Evolutionary conservation across 176 grass and related monocot genomes (phyloP), one percentile per base, ranked within the genome.

Genomic region (Hordeum marinum): DNA sequence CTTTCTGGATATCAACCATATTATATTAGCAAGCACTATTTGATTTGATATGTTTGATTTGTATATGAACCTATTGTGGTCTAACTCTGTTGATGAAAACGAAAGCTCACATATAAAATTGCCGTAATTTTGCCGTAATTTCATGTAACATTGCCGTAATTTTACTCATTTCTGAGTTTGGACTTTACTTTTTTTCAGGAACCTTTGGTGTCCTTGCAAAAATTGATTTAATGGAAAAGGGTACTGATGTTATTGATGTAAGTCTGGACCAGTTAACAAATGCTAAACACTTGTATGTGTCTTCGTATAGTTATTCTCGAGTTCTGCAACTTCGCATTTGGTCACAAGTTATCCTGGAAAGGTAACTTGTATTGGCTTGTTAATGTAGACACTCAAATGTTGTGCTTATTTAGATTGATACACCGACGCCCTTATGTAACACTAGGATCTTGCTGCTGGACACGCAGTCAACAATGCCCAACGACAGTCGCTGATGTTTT

Each of bases 151-250:
- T 78, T 43, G 5, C 64, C 14, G 23, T 11, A n/a, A 21, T 79
- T 37, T 82, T 48, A 37, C 5, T 76, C 50, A 61, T 42, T 52
- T 74, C 4, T 55, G 18, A 50, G 37, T 45, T 66, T 84, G 57
- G 32, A 85, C 52, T 78, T 18, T 29, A 62, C 20, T 85, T 50
- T 54, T 77, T 76, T 90, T 34, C 86, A 95, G 96, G 96, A 61
- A 98, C 96, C 18, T 93, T 98, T 41, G 96, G 93, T 78, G 96
- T 95, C 50, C 93, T 98, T 11, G 94, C 93, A 63, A 95, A 95
- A 89, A 98, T 98, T 54, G 93, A 98, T 94, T 88, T 98, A 62
- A 95, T 98, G 96, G 96, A 98, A 84, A 98, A 98, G 91, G 96
- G 93, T 82, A 98, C 96, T 0, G 90, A 98, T 85, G 96, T 93